phyloP scores from a whole-genome alignment of 805 yeast genomes.

The Yamadazyma laniorum region DNA sequence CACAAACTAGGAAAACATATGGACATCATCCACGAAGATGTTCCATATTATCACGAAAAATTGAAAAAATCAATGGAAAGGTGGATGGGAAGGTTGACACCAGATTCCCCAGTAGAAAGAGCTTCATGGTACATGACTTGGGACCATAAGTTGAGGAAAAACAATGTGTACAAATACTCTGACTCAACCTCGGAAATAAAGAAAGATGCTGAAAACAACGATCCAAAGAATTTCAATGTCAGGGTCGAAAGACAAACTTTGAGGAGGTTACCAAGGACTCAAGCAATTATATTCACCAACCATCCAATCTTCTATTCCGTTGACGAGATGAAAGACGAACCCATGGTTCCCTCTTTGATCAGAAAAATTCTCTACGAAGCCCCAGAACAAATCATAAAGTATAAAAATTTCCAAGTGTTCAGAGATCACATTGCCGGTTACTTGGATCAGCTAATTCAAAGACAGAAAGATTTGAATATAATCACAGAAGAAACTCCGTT shows the following conservation, averaged over 20 bases:
- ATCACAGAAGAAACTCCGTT: conserved; percentile 55
- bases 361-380: conserved; percentile 64
- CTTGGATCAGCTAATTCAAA: conserved; percentile 53
- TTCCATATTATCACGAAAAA: conserved; percentile 67
- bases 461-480: conserved; percentile 57
- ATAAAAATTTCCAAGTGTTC: conserved; percentile 58
- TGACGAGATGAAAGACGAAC: conserved; percentile 77
- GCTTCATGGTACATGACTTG: conserved; percentile 75
- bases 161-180: conserved; percentile 56
- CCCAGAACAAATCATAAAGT: conserved; percentile 62
- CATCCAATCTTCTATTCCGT: conserved; percentile 77
- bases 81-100: conserved; percentile 64
- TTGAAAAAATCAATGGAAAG: conserved; percentile 68
- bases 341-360: conserved; percentile 72
- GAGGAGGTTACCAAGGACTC: conserved; percentile 60
- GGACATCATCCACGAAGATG: conserved; percentile 64
- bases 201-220: conserved; percentile 24
- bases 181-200: conserved; percentile 29
- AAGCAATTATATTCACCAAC: conserved; percentile 69
- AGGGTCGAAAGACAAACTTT: conserved; percentile 74
- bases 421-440: conserved; percentile 60
- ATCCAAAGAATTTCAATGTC: conserved; percentile 58
- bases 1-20: conserved; percentile 59
- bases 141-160: conserved; percentile 62
- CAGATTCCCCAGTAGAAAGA: conserved; percentile 64